Conservation (phyloP, 768 basidiomycete species). For the Lactifluus piperatus region DNA sequence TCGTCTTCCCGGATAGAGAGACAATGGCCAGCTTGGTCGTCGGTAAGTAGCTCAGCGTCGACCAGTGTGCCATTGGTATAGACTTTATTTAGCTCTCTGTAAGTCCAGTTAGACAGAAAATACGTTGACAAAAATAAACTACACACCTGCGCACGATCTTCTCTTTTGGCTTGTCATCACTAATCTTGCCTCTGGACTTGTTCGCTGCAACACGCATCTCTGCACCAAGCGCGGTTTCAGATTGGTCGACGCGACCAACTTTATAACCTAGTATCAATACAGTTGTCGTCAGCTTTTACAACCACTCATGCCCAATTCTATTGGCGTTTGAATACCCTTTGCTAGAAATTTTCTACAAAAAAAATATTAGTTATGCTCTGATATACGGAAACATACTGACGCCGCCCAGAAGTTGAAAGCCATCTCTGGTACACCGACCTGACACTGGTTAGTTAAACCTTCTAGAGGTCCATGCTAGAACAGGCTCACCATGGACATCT, state of each 20-base stretch:
- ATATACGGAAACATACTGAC: slow-evolving; percentile 35
- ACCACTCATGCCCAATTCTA: neutral
- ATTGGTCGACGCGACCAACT: slow-evolving; percentile 94
- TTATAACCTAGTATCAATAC: slow-evolving; percentile 57
- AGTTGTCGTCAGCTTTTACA: neutral
- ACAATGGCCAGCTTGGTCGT: slow-evolving; percentile 94
- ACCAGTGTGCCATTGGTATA: slow-evolving; percentile 95
- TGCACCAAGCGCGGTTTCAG: slow-evolving; percentile 92
- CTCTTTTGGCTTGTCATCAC: slow-evolving; percentile 50
- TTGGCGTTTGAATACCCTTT: slow-evolving; percentile 39
- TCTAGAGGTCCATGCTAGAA: neutral
- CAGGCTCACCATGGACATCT: slow-evolving; percentile 89
- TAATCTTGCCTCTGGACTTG: slow-evolving; percentile 41
- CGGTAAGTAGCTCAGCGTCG: slow-evolving; percentile 77
- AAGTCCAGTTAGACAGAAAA: slow-evolving; percentile 5
- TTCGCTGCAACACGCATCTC: slow-evolving; percentile 87
- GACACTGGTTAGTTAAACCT: neutral
- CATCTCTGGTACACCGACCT: slow-evolving; percentile 95
- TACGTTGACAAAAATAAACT: neutral
- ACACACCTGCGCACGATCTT: slow-evolving; percentile 81
- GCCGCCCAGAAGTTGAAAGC: slow-evolving; percentile 91
- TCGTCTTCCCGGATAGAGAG: slow-evolving; percentile 70
- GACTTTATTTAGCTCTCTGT: slow-evolving; percentile 86
- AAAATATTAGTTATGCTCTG: slow-evolving; percentile 1
- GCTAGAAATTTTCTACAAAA: slow-evolving; percentile 66